Percentiles rank a stretch among this genome's conserved stretches.
phyloP scores from a whole-genome alignment of 495 filamentous ascomycete species.

The Penicillium chermesinum region DNA sequence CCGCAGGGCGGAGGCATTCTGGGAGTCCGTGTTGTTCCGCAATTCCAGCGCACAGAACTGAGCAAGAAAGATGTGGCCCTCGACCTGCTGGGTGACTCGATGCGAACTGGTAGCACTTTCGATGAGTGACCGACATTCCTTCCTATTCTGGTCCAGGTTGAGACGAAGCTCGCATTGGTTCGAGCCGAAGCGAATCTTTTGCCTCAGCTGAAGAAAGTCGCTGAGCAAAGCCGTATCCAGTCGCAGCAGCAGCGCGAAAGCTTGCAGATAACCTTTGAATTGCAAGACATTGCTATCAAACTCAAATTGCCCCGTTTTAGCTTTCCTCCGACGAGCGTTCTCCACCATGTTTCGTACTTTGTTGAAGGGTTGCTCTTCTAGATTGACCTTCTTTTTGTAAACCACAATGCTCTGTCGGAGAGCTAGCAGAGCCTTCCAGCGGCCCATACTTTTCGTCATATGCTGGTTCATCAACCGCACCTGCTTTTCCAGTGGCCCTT shows the following conservation, averaged over 20 bases:
- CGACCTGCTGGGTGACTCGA: neutral
- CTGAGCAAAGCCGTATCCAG: slow-evolving; percentile 3
- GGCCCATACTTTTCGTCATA: neutral
- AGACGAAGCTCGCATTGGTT: neutral
- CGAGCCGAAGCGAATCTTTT: neutral
- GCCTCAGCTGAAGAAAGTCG: slow-evolving; percentile 1
- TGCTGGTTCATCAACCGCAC: neutral
- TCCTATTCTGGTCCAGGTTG: neutral
- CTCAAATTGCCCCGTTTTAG: neutral
- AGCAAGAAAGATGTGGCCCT: slow-evolving; percentile 1
- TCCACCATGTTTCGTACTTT: slow-evolving; percentile 2
- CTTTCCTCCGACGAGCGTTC: slow-evolving; percentile 1
- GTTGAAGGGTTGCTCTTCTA: slow-evolving; percentile 3
- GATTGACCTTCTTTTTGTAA: neutral
- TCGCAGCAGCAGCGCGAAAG: neutral
- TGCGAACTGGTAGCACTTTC: neutral
- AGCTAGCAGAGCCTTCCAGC: neutral
- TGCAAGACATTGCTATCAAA: slow-evolving; percentile 2
- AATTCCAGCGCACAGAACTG: neutral
- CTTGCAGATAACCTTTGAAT: neutral
- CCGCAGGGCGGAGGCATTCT: neutral
- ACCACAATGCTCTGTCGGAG: neutral
- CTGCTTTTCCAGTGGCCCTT: neutral
- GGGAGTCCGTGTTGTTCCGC: neutral
- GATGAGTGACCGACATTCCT: neutral